Percentiles rank a stretch among this genome's conserved stretches.
Conservation (phyloP, 768 basidiomycete species). For the Trichaptum fuscoviolaceum region DNA sequence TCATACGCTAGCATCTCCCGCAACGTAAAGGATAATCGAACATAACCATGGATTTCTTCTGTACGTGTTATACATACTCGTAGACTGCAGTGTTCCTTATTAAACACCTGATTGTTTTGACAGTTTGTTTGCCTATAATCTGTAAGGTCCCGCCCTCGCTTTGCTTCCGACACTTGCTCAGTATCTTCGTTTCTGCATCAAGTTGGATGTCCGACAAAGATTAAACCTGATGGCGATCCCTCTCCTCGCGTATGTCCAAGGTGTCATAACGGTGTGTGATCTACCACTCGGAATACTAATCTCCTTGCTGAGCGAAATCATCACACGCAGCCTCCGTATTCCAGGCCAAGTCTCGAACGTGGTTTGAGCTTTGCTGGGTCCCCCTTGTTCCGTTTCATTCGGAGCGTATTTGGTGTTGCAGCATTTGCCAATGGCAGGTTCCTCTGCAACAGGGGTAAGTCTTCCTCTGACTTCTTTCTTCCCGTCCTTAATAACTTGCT, state of each 20-base stretch:
- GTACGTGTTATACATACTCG: constrained; percentile 17
- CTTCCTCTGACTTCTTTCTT: neutral
- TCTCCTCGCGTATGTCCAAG: constrained; percentile 58
- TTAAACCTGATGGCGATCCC: constrained; percentile 51
- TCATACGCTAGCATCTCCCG: neutral
- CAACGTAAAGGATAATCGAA: too few relatives aligned
- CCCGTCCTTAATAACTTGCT: constrained; percentile 1
- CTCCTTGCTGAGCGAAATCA: neutral
- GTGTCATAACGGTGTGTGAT: constrained; percentile 63
- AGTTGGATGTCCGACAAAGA: constrained; percentile 65
- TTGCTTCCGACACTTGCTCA: constrained; percentile 12
- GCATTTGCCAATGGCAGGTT: constrained; percentile 62
- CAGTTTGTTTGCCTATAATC: constrained; percentile 32
- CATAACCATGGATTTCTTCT: constrained; percentile 22
- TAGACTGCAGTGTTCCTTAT: neutral
- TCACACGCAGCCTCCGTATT: constrained; percentile 47
- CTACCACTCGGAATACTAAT: neutral
- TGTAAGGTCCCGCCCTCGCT: constrained; percentile 20
- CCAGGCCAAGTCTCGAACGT: constrained; percentile 57
- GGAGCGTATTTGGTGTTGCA: constrained; percentile 64
- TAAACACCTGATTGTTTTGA: neutral
- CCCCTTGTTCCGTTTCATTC: constrained; percentile 62
- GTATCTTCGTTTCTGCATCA: constrained; percentile 11
- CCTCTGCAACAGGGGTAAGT: constrained; percentile 47
- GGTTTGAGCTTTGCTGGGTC: constrained; percentile 76